A percentile compares a stretch with the other conserved stretches of the same genome.
Evolutionary conservation across 177 flowering plant species (phyloP).

Genomic region (Telopea speciosissima): DNA sequence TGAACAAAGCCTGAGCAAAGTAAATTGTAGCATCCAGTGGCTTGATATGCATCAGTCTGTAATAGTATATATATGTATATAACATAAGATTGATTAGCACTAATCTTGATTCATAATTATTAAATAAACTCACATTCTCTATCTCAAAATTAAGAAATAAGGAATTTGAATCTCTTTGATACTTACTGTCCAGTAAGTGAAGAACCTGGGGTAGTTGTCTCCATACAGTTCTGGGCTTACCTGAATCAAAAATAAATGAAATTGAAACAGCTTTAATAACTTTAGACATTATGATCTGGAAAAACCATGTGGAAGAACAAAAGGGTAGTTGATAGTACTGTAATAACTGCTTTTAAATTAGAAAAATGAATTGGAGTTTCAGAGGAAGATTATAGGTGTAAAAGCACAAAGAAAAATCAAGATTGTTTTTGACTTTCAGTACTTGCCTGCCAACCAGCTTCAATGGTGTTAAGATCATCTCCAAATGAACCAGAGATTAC

Average conservation of each 20-base stretch:
- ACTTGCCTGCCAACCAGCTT: slow-evolving; percentile 99
- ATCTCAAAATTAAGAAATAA: too few relatives aligned
- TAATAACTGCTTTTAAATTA: slow-evolving; percentile 4
- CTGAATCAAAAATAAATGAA: slow-evolving; percentile 32
- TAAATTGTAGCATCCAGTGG: slow-evolving; percentile 75
- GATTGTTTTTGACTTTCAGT: too few relatives aligned
- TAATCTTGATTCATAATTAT: too few relatives aligned
- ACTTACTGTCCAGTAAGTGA: slow-evolving; percentile 99
- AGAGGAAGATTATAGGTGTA: too few relatives aligned
- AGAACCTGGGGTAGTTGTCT: slow-evolving; percentile 80
- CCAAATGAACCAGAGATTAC: slow-evolving; percentile 96
- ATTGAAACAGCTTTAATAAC: slow-evolving; percentile 1
- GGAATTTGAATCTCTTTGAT: background rate
- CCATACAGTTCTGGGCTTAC: slow-evolving; percentile 93
- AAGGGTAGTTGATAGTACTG: background rate
- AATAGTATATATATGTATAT: background rate
- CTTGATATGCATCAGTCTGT: slow-evolving; percentile 72
- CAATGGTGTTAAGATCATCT: slow-evolving; percentile 92
- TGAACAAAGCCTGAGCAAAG: slow-evolving; percentile 74
- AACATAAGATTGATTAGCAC: background rate
- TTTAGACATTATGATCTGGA: background rate
- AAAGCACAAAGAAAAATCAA: too few relatives aligned
- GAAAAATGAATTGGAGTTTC: too few relatives aligned
- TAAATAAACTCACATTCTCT: too few relatives aligned
- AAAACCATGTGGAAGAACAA: background rate